Evolutionary conservation across 176 grass and related monocot genomes (phyloP), one percentile per base, ranked within the genome.

Genomic region (Paspalum vaginatum): DNA sequence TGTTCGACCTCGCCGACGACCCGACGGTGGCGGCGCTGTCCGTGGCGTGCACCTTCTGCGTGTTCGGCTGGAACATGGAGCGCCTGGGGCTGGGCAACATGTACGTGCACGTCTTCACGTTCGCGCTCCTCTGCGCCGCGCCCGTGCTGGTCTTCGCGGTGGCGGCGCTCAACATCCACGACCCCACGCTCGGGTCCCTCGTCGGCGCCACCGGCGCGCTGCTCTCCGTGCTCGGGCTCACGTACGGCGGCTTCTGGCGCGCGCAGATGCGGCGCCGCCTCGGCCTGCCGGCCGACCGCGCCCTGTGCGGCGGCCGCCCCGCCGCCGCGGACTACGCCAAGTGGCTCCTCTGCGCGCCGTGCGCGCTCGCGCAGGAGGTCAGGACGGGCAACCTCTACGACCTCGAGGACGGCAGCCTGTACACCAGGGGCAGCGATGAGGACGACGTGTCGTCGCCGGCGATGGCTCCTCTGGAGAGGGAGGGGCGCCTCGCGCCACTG

Each of bases 1-100:
- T 96, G 42, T 86, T 90, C 27, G 79, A 92, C 41, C 43, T 89
- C 27, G 70, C 46, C 53, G 93, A 96, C 70, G 93, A 92, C 42
- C 73, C 87, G 41, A 69, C 87, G 21, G 86, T 77, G 65, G 71
- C 82, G 65, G 84, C 51, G 62, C 47, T 86, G 20, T 92, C 93
- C 4, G 13, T 88, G 45, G 77, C 81, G 27, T 96, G 93, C 90
- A 90, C 84, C 24, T 90, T 78, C 78, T 92, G 87, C 57, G 79
- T 96, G 32, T 96, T 96, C 74, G 93, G 93, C 26, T 96, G 93
- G 93, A 96, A 96, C 84, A 90, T 92, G 93, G 88, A 96, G 79
- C 83, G 93, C 11, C 71, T 96, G n/a, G 93, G 93, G 0, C 68
- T 96, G 2, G 93, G 93, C 21, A 90, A 88, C 80, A 92, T 92